These are phyloP conservation scores for Paramecium octaurelia DNA, from an alignment of 73 alveolate species.

Conservation along the genomic window DNA sequence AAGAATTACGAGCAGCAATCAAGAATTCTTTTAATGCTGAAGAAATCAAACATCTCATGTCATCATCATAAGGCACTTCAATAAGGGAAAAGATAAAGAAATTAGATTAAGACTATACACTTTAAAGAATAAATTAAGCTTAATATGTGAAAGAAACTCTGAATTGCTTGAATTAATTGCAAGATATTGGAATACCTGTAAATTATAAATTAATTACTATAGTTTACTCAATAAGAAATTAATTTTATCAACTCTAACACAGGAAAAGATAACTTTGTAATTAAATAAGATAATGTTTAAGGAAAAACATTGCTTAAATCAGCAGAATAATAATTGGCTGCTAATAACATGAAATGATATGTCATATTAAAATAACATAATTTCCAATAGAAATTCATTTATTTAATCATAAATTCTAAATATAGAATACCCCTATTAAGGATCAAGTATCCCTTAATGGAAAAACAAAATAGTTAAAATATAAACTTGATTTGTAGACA, in stretches of 20 bases:
- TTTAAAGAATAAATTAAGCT: background rate
- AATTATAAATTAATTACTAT: background rate
- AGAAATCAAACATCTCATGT: conserved; percentile 33
- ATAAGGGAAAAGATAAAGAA: conserved; percentile 33
- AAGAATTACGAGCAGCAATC: background rate
- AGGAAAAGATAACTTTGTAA: conserved; percentile 20
- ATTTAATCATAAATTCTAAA: background rate
- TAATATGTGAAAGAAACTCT: conserved; percentile 9
- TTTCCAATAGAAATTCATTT: background rate
- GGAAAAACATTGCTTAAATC: conserved; percentile 1
- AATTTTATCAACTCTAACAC: background rate
- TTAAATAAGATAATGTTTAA: background rate
- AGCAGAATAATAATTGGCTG: conserved; percentile 37
- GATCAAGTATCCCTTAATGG: too few relatives aligned
- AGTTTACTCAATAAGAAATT: background rate
- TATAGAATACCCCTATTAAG: too few relatives aligned
- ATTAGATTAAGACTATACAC: background rate
- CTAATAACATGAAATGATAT: conserved; percentile 9
- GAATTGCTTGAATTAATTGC: background rate
- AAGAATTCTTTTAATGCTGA: conserved; percentile 33
- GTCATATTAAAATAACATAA: background rate
- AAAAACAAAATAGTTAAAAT: too few relatives aligned
- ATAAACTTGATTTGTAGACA: too few relatives aligned
- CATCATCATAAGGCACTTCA: background rate
- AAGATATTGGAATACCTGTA: conserved; percentile 32